These are phyloP conservation scores for Fusarium devonianum DNA, from an alignment of 2,329 filamentous ascomycete genomes.

Conservation along the genomic window DNA sequence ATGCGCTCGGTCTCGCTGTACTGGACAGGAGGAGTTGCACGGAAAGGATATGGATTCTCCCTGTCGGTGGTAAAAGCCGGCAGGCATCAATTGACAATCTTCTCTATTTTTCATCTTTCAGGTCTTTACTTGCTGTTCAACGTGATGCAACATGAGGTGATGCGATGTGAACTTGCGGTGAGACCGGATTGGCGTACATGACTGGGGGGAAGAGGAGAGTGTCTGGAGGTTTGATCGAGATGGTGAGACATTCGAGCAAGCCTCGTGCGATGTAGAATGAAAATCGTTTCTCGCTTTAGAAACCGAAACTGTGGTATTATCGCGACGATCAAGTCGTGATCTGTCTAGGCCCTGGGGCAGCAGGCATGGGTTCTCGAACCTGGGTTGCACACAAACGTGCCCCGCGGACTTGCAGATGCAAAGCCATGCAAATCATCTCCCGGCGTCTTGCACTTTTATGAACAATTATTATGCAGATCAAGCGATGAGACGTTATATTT, in stretches of 20 bases:
- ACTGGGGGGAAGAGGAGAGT: conserved; percentile 6
- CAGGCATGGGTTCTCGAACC: conserved; percentile 22
- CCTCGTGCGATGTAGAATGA: conserved; percentile 20
- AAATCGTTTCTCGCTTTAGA: conserved; percentile 25
- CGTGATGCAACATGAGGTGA: conserved; percentile 2
- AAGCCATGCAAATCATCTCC: not conserved
- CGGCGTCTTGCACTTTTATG: not conserved
- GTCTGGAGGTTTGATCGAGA: conserved; percentile 25
- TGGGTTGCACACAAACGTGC: conserved; percentile 21
- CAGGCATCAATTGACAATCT: conserved; percentile 34
- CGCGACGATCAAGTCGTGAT: not conserved
- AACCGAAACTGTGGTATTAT: conserved; percentile 25
- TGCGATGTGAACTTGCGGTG: conserved; percentile 8
- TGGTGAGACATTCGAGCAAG: conserved; percentile 16
- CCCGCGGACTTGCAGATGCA: not conserved
- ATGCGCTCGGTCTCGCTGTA: conserved; percentile 10
- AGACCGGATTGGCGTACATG: conserved; percentile 23
- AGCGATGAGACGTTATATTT: not conserved
- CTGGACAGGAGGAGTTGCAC: conserved; percentile 14
- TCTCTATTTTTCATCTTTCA: conserved; percentile 19
- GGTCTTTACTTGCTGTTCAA: conserved; percentile 4
- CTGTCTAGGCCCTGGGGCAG: not conserved
- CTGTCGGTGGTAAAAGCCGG: conserved; percentile 35
- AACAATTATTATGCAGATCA: too few species aligned
- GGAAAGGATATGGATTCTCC: conserved; percentile 24